phyloP scores from a whole-genome alignment of 192 early-diverging fungal species.

The Dissophora globulifera region DNA sequence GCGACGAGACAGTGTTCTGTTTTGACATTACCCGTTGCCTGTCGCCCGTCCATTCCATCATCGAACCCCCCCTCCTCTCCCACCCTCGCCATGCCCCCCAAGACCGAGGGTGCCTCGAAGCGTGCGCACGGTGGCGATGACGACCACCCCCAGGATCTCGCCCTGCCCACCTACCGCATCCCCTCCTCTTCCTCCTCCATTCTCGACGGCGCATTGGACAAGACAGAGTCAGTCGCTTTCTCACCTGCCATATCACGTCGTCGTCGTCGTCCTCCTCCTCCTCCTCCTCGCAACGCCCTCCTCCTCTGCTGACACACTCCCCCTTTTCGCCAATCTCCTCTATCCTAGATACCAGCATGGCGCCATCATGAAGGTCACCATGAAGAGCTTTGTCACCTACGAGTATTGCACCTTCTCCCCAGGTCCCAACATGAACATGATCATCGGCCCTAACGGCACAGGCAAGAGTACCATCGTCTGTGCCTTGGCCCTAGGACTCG shows the following conservation, averaged over 20 bases:
- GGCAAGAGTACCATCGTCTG: conserved; percentile 97
- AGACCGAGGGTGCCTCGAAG: conserved; percentile 20
- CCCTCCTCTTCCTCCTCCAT: too few relatives aligned
- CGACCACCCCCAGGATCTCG: not conserved
- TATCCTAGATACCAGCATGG: conserved; percentile 65
- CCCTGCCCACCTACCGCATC: conserved; percentile 17
- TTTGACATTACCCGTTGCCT: too few relatives aligned
- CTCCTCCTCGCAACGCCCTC: not conserved
- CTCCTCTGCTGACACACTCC: too few relatives aligned
- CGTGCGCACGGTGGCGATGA: not conserved
- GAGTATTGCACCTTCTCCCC: conserved; percentile 84
- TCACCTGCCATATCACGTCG: too few relatives aligned
- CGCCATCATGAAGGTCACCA: conserved; percentile 75
- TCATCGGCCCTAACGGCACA: conserved; percentile 96
- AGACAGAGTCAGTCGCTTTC: conserved; percentile 25
- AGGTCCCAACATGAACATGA: conserved; percentile 98
- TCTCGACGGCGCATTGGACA: conserved; percentile 15
- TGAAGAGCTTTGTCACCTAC: conserved; percentile 98
- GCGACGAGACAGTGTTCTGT: too few relatives aligned
- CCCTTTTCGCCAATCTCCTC: not conserved
- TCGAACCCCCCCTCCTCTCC: too few relatives aligned
- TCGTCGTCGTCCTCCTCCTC: too few relatives aligned
- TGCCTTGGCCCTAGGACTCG: conserved; percentile 94
- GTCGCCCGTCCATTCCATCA: conserved; percentile 2
- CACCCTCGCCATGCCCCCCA: conserved; percentile 14